phyloP scores from a whole-genome alignment of 1,139 yeast genomes.

The Suhomyces guaymorum region DNA sequence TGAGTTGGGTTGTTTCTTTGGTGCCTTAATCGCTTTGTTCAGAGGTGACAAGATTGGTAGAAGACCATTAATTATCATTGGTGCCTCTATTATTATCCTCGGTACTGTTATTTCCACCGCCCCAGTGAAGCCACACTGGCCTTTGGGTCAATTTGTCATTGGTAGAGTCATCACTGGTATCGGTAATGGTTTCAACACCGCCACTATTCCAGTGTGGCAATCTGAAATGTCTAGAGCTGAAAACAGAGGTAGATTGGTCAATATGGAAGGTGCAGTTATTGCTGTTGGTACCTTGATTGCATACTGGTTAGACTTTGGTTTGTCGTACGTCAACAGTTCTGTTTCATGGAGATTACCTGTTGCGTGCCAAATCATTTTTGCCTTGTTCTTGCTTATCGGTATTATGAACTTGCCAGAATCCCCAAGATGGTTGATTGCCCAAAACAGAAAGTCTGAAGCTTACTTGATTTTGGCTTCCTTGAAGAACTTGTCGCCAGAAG shows the following conservation, averaged over 20 bases:
- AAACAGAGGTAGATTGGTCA: slow-evolving; percentile 70
- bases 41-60: slow-evolving; percentile 69
- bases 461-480: slow-evolving; percentile 41
- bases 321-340: slow-evolving; percentile 54
- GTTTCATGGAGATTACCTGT: slow-evolving; percentile 42
- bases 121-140: slow-evolving; percentile 51
- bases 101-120: slow-evolving; percentile 68
- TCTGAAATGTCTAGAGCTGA: slow-evolving; percentile 75
- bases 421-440: slow-evolving; percentile 70
- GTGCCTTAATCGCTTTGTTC: slow-evolving; percentile 65
- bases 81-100: slow-evolving; percentile 57
- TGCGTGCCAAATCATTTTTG: slow-evolving; percentile 45
- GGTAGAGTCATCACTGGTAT: slow-evolving; percentile 79
- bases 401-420: slow-evolving; percentile 59
- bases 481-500: slow-evolving; percentile 37
- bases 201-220: slow-evolving; percentile 81
- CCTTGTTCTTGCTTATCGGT: slow-evolving; percentile 36
- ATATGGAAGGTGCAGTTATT: slow-evolving; percentile 68
- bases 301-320: slow-evolving; percentile 78
- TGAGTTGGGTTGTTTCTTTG: slow-evolving; percentile 76
- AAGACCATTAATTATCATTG: slow-evolving; percentile 59
- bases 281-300: slow-evolving; percentile 73
- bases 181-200: slow-evolving; percentile 78
- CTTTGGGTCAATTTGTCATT: slow-evolving; percentile 65
- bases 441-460: slow-evolving; percentile 54